phyloP scores from a whole-genome alignment of 805 yeast genomes.

The Sugiyamaella marilandica region DNA sequence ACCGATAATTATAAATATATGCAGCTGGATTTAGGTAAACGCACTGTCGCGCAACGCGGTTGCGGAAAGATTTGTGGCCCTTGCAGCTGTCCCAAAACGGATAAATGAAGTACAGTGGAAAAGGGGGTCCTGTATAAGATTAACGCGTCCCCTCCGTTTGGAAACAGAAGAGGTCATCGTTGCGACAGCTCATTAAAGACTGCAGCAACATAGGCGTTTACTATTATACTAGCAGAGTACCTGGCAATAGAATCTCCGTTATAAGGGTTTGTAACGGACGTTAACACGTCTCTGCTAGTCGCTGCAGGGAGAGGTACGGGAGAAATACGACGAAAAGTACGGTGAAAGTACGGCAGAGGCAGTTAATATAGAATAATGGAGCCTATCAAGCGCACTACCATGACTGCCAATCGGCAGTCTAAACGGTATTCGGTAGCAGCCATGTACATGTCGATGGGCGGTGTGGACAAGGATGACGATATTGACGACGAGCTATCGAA shows the following conservation, averaged over 20 bases:
- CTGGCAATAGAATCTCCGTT: too few species aligned
- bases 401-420: constrained; percentile 25
- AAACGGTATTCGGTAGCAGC: constrained; percentile 35
- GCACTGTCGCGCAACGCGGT: too few species aligned
- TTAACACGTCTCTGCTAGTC: too few species aligned
- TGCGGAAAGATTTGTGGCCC: not conserved
- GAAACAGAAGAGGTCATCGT: not conserved
- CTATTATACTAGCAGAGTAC: too few species aligned
- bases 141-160: not conserved
- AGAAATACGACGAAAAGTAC: too few species aligned
- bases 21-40: too few species aligned
- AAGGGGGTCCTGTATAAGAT: not conserved
- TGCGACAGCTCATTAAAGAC: not conserved
- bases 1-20: too few species aligned
- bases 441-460: constrained; percentile 33
- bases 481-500: constrained; percentile 33
- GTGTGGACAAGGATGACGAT: constrained; percentile 33
- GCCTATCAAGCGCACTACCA: not conserved
- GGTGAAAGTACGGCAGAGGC: too few species aligned
- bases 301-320: too few species aligned
- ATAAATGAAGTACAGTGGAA: not conserved
- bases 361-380: too few species aligned
- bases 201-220: not conserved
- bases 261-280: too few species aligned
- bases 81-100: constrained; percentile 1